phyloP scores from a whole-genome alignment of 257 asterid genomes.

The Petrea volubilis region DNA sequence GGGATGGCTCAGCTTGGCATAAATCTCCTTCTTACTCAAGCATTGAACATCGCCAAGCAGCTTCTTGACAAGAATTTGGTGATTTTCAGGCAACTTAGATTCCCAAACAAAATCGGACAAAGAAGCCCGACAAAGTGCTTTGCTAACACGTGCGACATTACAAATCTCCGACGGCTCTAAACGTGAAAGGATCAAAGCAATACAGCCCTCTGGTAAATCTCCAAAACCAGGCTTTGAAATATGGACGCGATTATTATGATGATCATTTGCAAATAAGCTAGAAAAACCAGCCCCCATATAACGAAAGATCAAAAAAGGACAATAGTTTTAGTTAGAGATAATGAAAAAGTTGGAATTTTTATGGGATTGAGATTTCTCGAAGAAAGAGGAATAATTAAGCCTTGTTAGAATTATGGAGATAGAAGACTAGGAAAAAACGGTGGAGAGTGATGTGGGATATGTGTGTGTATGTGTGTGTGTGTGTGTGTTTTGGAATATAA shows the following conservation, averaged over 20 bases:
- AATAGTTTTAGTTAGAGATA: no score
- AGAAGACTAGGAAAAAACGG: no score
- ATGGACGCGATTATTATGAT: background rate
- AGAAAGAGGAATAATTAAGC: background rate
- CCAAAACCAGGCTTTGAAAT: constrained; percentile 25
- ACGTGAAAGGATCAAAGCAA: constrained; percentile 45
- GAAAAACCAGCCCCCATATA: constrained; percentile 47
- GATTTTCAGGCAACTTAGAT: constrained; percentile 49
- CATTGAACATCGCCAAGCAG: background rate
- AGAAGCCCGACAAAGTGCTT: constrained; percentile 43
- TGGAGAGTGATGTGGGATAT: no score
- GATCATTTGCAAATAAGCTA: background rate
- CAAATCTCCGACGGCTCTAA: constrained; percentile 42
- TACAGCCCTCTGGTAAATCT: constrained; percentile 59
- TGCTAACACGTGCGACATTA: constrained; percentile 36
- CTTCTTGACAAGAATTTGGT: constrained; percentile 35
- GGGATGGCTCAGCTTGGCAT: constrained; percentile 36
- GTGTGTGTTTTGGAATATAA: no score
- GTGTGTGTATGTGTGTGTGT: no score
- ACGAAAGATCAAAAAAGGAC: background rate
- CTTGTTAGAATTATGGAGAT: no score
- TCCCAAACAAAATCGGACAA: constrained; percentile 51
- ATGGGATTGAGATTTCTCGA: no score
- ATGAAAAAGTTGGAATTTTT: no score
- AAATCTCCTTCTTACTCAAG: constrained; percentile 43